phyloP scores from a whole-genome alignment of 2,329 filamentous ascomycete genomes.

The Penicillium sclerotigenum region DNA sequence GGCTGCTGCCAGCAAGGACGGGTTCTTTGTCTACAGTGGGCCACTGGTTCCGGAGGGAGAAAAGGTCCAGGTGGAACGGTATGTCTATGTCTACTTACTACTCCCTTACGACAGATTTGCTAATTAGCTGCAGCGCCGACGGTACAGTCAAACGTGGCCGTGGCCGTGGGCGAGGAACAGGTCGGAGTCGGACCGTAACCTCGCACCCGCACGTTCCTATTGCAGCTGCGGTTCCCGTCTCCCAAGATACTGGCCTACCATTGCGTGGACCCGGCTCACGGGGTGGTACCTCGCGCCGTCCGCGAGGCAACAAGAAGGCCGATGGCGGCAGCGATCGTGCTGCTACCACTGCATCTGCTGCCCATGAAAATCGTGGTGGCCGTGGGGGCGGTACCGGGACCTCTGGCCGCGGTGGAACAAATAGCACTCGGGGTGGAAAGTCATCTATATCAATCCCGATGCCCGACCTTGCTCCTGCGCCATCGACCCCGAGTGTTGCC shows the following conservation, averaged over 20 bases:
- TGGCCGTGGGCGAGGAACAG: slow-evolving; percentile 53
- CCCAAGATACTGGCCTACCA: slow-evolving; percentile 80
- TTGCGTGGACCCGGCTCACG: slow-evolving; percentile 68
- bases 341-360: slow-evolving; percentile 18
- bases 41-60: slow-evolving; percentile 84
- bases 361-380: slow-evolving; percentile 29
- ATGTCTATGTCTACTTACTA: slow-evolving; percentile 42
- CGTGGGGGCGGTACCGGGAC: slow-evolving; percentile 25
- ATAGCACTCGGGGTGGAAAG: slow-evolving; percentile 30
- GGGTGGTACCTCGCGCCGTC: slow-evolving; percentile 73
- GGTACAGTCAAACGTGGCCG: slow-evolving; percentile 65
- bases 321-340: slow-evolving; percentile 73
- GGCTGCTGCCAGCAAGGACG: slow-evolving; percentile 88
- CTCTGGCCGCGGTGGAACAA: slow-evolving; percentile 27
- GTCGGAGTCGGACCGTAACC: slow-evolving; percentile 53
- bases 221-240: slow-evolving; percentile 79
- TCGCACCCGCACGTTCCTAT: slow-evolving; percentile 71
- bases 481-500: slow-evolving; percentile 13
- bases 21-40: slow-evolving; percentile 97
- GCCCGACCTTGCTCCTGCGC: slow-evolving; percentile 6
- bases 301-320: slow-evolving; percentile 81
- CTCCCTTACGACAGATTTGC: slow-evolving; percentile 35
- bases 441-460: slow-evolving; percentile 22
- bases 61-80: slow-evolving; percentile 66
- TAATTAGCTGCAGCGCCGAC: slow-evolving; percentile 57